Conservation (phyloP, 495 filamentous ascomycete genomes). For the Trichoderma orchidacearum region DNA sequence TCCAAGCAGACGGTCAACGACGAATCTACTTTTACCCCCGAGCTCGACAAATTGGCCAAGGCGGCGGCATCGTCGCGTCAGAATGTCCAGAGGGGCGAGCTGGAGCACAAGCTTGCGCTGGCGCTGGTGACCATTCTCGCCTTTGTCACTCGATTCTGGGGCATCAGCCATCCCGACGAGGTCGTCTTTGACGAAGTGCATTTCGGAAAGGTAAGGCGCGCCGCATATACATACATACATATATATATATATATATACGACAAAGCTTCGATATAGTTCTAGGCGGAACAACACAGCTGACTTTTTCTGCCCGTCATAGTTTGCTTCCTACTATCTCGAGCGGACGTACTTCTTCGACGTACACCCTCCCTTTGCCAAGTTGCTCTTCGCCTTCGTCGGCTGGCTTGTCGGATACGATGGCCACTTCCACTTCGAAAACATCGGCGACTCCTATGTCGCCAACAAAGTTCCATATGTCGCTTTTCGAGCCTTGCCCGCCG, state of each 20-base stretch:
- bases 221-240: too few relatives aligned
- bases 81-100: slow-evolving; percentile 33
- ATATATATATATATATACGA: too few relatives aligned
- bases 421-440: slow-evolving; percentile 96
- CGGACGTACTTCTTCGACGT: slow-evolving; percentile 99
- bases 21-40: slow-evolving; percentile 16
- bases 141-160: slow-evolving; percentile 88
- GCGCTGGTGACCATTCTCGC: slow-evolving; percentile 65
- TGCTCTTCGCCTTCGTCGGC: slow-evolving; percentile 83
- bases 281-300: slow-evolving; percentile 6
- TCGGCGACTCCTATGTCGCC: slow-evolving; percentile 92
- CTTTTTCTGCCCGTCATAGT: slow-evolving; percentile 35
- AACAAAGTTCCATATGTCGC: slow-evolving; percentile 97
- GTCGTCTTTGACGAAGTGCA: slow-evolving; percentile 99
- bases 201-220: slow-evolving; percentile 86
- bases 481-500: slow-evolving; percentile 84
- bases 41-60: slow-evolving; percentile 28
- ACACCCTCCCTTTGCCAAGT: slow-evolving; percentile 90
- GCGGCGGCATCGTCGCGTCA: slow-evolving; percentile 7
- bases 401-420: slow-evolving; percentile 95
- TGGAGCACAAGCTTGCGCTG: slow-evolving; percentile 76
- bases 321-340: slow-evolving; percentile 93
- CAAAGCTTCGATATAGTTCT: neutral
- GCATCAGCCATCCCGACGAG: slow-evolving; percentile 84
- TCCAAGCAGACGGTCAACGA: slow-evolving; percentile 30